These are phyloP conservation scores for Durotheca rogersii DNA, from an alignment of 495 filamentous ascomycete species.

Conservation along the genomic window DNA sequence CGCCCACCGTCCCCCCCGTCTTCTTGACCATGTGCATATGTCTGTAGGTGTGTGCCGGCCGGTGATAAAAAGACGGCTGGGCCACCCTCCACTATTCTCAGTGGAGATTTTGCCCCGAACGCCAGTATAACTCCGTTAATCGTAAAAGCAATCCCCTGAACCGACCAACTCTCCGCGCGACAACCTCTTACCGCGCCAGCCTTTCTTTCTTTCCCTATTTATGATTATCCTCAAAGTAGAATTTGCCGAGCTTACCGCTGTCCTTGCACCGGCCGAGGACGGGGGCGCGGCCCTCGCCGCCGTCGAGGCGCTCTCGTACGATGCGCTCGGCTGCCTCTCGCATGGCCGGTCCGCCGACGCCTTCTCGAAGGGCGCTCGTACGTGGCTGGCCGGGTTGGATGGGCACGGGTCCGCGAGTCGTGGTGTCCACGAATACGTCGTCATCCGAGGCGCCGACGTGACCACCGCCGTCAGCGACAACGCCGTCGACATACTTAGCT, in stretches of 20 bases:
- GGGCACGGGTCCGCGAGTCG: conserved; percentile 43
- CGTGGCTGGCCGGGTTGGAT: conserved; percentile 33
- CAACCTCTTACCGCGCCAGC: no score
- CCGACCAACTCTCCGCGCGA: no score
- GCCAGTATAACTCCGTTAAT: not conserved
- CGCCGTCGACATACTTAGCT: conserved; percentile 48
- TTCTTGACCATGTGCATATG: no score
- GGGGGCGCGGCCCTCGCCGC: conserved; percentile 40
- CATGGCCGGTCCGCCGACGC: conserved; percentile 31
- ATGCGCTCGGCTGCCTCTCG: conserved; percentile 56
- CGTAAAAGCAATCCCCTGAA: not conserved
- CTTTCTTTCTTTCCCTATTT: conserved; percentile 11
- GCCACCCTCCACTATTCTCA: not conserved
- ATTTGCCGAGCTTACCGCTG: conserved; percentile 49
- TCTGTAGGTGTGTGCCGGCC: not conserved
- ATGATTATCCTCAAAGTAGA: conserved; percentile 55
- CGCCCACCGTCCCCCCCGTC: no score
- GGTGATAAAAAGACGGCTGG: not conserved
- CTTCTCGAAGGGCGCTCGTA: conserved; percentile 40
- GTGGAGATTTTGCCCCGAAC: not conserved
- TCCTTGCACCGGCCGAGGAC: conserved; percentile 44
- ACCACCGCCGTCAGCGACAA: conserved; percentile 40
- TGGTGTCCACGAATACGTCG: conserved; percentile 49
- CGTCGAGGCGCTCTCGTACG: conserved; percentile 51
- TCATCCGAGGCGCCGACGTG: conserved; percentile 33